These are phyloP conservation scores for Coccomyxa sp. DNA, from an alignment of 139 green algal species.

Conservation along the genomic window DNA sequence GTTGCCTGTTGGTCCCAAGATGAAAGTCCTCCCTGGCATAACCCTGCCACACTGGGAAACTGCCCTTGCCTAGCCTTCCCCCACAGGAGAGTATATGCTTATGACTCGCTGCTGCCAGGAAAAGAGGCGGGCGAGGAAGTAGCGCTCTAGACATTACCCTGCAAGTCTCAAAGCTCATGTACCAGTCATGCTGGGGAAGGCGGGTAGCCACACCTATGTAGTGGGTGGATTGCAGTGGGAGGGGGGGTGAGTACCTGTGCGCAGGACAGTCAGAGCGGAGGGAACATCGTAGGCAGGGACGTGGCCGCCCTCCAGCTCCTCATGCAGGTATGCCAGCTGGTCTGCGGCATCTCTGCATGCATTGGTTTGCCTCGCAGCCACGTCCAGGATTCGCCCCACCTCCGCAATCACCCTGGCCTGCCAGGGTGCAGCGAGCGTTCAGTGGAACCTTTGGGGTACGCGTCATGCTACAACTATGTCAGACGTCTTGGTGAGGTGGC, in stretches of 20 bases:
- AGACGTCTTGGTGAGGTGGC: neutral
- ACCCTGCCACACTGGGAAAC: neutral
- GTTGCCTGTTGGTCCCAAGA: neutral
- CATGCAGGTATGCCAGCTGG: constrained; percentile 37
- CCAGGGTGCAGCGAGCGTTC: neutral
- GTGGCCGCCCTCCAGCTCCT: constrained; percentile 23
- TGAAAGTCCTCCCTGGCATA: neutral
- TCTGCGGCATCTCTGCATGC: constrained; percentile 34
- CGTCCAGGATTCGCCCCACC: constrained; percentile 25
- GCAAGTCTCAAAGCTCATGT: no score
- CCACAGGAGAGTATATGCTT: neutral
- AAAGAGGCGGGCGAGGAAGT: no score
- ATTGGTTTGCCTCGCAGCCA: constrained; percentile 26
- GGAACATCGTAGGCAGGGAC: constrained; percentile 48
- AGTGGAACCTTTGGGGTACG: neutral
- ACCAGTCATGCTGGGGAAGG: no score
- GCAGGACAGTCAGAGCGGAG: constrained; percentile 42
- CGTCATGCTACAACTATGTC: neutral
- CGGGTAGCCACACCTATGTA: no score
- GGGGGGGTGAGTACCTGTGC: constrained; percentile 12
- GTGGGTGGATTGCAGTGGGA: no score
- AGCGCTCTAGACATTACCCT: no score
- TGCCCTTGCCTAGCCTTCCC: neutral
- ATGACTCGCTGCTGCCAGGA: neutral
- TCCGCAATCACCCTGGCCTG: constrained; percentile 12